Evolutionary conservation across 257 asterid species (phyloP).

Genomic region (Jaltomata sinuosa): DNA sequence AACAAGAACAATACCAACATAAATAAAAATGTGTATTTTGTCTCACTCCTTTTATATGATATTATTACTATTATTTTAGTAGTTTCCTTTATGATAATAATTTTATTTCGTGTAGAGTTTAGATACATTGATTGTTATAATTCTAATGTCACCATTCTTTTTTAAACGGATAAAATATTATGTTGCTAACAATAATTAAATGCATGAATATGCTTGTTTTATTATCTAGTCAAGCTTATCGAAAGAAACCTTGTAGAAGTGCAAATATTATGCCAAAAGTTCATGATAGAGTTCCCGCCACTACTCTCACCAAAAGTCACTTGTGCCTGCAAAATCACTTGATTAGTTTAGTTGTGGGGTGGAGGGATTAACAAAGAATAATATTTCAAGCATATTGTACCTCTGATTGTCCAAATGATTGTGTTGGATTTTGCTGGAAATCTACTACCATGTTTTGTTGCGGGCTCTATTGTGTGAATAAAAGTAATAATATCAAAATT

Average conservation of each 20-base stretch:
- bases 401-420: neutral
- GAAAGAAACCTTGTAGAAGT: neutral
- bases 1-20: neutral
- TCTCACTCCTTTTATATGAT: neutral
- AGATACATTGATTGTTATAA: neutral
- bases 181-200: neutral
- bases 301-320: neutral
- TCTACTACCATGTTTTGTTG: neutral
- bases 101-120: neutral
- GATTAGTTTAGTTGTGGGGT: neutral
- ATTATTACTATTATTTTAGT: neutral
- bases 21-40: neutral
- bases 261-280: neutral
- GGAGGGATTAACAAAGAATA: neutral
- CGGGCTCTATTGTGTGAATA: neutral
- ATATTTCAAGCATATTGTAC: neutral
- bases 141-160: neutral
- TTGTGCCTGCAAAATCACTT: neutral
- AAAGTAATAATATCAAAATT: no score
- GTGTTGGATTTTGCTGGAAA: neutral
- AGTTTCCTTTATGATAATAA: neutral
- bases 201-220: neutral
- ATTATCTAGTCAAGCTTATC: neutral
- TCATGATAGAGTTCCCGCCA: neutral
- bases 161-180: neutral